Evolutionary conservation across 345 rosid genomes (phyloP).

Genomic region (Gossypium sturtianum): DNA sequence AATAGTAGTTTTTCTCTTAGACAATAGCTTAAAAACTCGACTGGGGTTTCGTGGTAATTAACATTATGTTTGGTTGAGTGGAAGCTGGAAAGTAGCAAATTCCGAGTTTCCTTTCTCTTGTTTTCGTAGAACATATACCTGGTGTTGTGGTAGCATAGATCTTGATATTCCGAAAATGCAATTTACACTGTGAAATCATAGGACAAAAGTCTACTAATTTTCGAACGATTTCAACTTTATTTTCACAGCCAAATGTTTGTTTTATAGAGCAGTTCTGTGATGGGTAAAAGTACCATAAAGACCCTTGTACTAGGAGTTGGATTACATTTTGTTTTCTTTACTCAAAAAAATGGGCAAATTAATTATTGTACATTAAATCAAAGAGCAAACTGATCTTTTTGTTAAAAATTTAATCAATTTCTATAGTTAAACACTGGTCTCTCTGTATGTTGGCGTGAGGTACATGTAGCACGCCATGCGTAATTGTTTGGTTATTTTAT

Average conservation of each 20-base stretch:
- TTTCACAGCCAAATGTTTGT: neutral
- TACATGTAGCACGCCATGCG: too few species aligned
- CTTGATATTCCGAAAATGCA: neutral
- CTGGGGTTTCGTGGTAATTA: neutral
- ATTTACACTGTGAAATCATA: neutral
- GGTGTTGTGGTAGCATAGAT: neutral
- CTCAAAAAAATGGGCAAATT: too few species aligned
- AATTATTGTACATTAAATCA: too few species aligned
- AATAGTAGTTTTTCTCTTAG: neutral
- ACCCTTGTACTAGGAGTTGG: too few species aligned
- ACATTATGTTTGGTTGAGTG: neutral
- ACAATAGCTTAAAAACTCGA: neutral
- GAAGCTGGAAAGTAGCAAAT: neutral
- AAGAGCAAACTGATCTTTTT: too few species aligned
- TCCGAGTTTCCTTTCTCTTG: neutral
- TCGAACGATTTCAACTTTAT: neutral
- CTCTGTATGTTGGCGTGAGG: too few species aligned
- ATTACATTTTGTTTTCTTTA: too few species aligned
- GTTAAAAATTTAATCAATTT: too few species aligned
- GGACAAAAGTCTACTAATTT: neutral
- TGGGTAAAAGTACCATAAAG: too few species aligned
- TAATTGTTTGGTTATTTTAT: too few species aligned
- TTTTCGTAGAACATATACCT: neutral
- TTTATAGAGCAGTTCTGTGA: neutral
- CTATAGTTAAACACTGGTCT: too few species aligned